Conservation (phyloP, 352 stramenopile genomes). For the Phytophthora niederhauseri region DNA sequence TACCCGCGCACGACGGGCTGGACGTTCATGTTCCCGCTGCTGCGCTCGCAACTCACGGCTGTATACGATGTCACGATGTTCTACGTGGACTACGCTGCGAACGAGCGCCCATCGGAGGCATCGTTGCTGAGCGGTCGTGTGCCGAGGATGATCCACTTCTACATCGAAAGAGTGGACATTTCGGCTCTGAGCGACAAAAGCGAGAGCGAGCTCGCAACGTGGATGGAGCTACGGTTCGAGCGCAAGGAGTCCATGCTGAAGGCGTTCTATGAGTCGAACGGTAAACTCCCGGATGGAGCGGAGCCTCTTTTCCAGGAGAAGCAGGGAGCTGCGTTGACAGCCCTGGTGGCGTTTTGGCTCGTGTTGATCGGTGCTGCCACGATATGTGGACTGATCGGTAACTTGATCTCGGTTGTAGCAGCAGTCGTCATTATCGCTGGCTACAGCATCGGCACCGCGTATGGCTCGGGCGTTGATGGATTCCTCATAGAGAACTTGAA, state of each 20-base stretch:
- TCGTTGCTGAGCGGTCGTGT: constrained; percentile 63
- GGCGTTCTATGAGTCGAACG: constrained; percentile 63
- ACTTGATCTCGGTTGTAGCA: constrained; percentile 31
- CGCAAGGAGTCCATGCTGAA: constrained; percentile 70
- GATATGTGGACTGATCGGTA: constrained; percentile 40
- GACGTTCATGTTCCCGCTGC: constrained; percentile 73
- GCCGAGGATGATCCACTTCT: constrained; percentile 71
- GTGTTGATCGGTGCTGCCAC: constrained; percentile 38
- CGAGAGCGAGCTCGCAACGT: constrained; percentile 51
- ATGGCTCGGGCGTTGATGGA: constrained; percentile 53
- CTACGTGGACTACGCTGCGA: constrained; percentile 67
- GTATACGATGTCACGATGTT: constrained; percentile 89
- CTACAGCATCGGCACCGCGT: constrained; percentile 45
- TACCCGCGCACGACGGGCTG: constrained; percentile 81
- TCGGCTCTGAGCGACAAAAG: constrained; percentile 38
- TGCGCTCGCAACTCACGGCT: constrained; percentile 61
- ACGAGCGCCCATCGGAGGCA: constrained; percentile 73
- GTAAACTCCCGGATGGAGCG: constrained; percentile 54
- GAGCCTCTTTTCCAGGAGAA: constrained; percentile 50
- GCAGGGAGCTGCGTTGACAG: constrained; percentile 31
- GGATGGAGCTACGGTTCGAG: constrained; percentile 71
- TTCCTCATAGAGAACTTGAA: constrained; percentile 47
- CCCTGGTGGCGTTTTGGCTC: constrained; percentile 64
- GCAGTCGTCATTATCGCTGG: constrained; percentile 28
- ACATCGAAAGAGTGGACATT: constrained; percentile 70